phyloP scores from a whole-genome alignment of 805 yeast genomes.

The Candida nemodendra region DNA sequence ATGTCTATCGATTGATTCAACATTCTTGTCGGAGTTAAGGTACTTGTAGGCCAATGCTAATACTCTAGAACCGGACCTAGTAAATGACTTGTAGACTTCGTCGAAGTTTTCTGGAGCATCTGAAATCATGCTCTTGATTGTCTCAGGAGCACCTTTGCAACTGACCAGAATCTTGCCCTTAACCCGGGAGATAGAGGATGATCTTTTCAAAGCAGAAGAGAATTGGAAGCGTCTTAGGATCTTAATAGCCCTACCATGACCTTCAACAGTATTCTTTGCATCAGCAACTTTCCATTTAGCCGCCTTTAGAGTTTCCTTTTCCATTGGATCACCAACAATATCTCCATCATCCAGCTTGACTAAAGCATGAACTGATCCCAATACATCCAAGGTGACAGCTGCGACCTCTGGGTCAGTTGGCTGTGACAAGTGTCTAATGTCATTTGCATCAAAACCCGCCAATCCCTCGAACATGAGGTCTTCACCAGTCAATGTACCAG shows the following conservation, averaged over 20 bases:
- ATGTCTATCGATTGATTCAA: slow-evolving; percentile 67
- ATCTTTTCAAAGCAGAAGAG: slow-evolving; percentile 92
- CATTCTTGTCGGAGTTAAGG: slow-evolving; percentile 45
- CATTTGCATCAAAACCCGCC: slow-evolving; percentile 67
- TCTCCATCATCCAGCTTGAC: slow-evolving; percentile 95
- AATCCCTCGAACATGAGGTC: slow-evolving; percentile 95
- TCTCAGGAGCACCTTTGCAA: slow-evolving; percentile 98
- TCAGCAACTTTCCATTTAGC: slow-evolving; percentile 73
- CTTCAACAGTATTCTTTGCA: slow-evolving; percentile 63
- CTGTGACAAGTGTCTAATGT: slow-evolving; percentile 53
- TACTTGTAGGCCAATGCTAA: slow-evolving; percentile 89
- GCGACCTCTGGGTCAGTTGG: slow-evolving; percentile 61
- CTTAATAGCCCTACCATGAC: slow-evolving; percentile 45
- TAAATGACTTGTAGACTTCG: slow-evolving; percentile 80
- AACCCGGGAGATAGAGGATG: slow-evolving; percentile 74
- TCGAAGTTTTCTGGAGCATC: slow-evolving; percentile 79
- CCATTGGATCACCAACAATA: slow-evolving; percentile 99
- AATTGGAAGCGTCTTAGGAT: slow-evolving; percentile 95
- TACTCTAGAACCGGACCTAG: slow-evolving; percentile 95
- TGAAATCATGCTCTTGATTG: slow-evolving; percentile 72
- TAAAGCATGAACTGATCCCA: slow-evolving; percentile 95
- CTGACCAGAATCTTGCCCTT: slow-evolving; percentile 63
- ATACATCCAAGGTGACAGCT: slow-evolving; percentile 59
- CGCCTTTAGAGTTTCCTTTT: slow-evolving; percentile 88
- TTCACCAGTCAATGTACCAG: slow-evolving; percentile 97